phyloP scores from a whole-genome alignment of 139 green algal species.

The Gonium pectorale region DNA sequence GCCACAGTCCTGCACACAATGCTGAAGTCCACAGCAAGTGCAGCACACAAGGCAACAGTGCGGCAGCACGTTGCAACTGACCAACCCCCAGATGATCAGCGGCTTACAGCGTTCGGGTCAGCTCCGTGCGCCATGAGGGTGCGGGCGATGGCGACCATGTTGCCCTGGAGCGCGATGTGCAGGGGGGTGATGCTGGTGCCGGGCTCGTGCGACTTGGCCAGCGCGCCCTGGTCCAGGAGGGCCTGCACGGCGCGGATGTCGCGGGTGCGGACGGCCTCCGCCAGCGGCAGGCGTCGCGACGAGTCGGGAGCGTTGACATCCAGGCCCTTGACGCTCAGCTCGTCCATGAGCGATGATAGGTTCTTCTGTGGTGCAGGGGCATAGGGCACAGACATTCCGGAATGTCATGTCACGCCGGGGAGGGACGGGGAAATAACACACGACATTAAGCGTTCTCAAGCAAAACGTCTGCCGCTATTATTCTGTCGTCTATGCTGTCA shows the following conservation, averaged over 20 bases:
- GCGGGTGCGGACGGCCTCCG: constrained; percentile 37
- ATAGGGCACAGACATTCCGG: too few relatives aligned
- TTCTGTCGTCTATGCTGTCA: too few relatives aligned
- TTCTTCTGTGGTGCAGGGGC: constrained; percentile 6
- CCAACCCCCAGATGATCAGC: too few relatives aligned
- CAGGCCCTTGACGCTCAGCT: constrained; percentile 18
- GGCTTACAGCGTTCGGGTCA: constrained; percentile 37
- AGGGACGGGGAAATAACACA: too few relatives aligned
- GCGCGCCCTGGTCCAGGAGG: constrained; percentile 19
- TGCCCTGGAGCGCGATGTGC: constrained; percentile 15
- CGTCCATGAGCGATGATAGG: background rate
- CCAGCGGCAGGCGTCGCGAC: constrained; percentile 23
- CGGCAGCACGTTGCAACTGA: too few relatives aligned
- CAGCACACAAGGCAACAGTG: too few relatives aligned
- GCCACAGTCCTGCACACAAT: too few relatives aligned
- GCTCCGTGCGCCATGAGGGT: constrained; percentile 54
- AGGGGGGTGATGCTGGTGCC: constrained; percentile 13
- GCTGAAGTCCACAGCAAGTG: too few relatives aligned
- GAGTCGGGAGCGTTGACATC: constrained; percentile 45
- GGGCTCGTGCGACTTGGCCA: constrained; percentile 28
- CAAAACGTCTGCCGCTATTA: too few relatives aligned
- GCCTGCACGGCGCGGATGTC: background rate
- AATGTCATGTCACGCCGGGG: too few relatives aligned
- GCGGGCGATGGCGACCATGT: constrained; percentile 31
- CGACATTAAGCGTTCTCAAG: too few relatives aligned